Base-by-base conservation (phyloP, 1,139 yeast genomes). In the Scheffersomyces titani region DNA sequence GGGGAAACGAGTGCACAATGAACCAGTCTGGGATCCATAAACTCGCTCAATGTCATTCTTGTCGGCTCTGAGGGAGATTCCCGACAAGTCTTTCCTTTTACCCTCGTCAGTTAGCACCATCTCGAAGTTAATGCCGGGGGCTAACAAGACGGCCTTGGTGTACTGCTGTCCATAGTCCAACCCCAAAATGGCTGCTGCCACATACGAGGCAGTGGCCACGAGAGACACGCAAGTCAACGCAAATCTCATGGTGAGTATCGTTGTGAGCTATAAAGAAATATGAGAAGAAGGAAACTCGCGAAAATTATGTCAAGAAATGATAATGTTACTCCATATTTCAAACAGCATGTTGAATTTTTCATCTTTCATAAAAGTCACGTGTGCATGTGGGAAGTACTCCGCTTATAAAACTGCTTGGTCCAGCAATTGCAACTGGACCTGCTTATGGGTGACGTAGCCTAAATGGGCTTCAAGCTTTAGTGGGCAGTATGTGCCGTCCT, bases 121-220 rank as follows among this genome's bases (percentile, higher is more conserved):
- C 67, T 94, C 99, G 69, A 92, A 88, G 19, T 93, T 89, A 40
- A 92, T 85, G 9, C 93, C 92, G 0, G 98, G 98, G 0, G 98
- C 97, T 52, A 96, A 89, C 54, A 94, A 78, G 53, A 89, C 91
- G 1, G 97, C 92, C 70, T 96, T 94, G 46, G 94, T 86, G 77
- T 81, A 90, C 68, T 92, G 96, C 58, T 90, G 89, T 55, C 99
- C 99, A 68, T 84, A 88, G 71, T 94, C 99, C 51, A 94, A 79
- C 30, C 98, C 98, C 53, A 94, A 75, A 19, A 94, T 83, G 2
- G 97, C 96, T 7, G 84, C 83, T 2, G 70, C 61, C 9, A 58
- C 65, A 30, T 30, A 30, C 40, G 40, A 30, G 40, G 16, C 40
- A 51, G 59, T 53, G 7, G 62, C 50, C 18, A 63, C 59, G 51